phyloP scores from a whole-genome alignment of 108 stramenopile genomes.

The Nitzschia inconspicua region DNA sequence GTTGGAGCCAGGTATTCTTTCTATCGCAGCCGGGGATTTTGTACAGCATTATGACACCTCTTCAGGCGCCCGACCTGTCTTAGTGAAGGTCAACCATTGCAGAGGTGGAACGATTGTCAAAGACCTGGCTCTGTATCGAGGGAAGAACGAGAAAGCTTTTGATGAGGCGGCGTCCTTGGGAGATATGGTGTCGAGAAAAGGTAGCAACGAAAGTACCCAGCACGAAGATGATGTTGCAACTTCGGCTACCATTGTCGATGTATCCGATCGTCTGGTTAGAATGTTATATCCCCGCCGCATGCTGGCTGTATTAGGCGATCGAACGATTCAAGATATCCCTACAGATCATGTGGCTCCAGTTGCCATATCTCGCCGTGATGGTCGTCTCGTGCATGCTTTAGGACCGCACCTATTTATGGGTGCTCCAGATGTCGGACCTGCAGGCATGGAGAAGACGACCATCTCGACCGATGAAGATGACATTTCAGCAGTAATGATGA shows the following conservation, averaged over 20 bases:
- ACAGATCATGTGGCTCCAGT: slow-evolving; percentile 45
- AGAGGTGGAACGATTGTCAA: slow-evolving; percentile 8
- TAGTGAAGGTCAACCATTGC: slow-evolving; percentile 17
- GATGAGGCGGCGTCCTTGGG: background rate
- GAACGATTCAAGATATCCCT: slow-evolving; percentile 40
- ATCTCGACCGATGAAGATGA: slow-evolving; percentile 39
- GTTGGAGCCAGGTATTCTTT: slow-evolving; percentile 35
- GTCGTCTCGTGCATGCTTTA: slow-evolving; percentile 52
- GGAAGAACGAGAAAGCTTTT: background rate
- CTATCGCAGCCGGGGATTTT: slow-evolving; percentile 47
- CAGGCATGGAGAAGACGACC: slow-evolving; percentile 13
- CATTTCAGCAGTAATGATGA: slow-evolving; percentile 74
- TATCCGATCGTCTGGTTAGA: slow-evolving; percentile 11
- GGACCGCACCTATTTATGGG: slow-evolving; percentile 54
- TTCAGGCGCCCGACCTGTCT: slow-evolving; percentile 45
- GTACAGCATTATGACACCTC: slow-evolving; percentile 57
- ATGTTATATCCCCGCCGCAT: slow-evolving; percentile 33
- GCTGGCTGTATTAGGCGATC: slow-evolving; percentile 48
- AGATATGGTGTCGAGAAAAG: background rate
- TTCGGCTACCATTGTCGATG: background rate
- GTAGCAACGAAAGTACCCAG: background rate
- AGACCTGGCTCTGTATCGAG: slow-evolving; percentile 33
- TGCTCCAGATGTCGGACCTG: slow-evolving; percentile 31
- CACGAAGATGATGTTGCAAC: background rate
- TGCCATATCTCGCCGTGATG: slow-evolving; percentile 70